These are phyloP conservation scores for Annulohypoxylon maeteangense DNA, from an alignment of 495 filamentous ascomycete genomes.

Conservation along the genomic window DNA sequence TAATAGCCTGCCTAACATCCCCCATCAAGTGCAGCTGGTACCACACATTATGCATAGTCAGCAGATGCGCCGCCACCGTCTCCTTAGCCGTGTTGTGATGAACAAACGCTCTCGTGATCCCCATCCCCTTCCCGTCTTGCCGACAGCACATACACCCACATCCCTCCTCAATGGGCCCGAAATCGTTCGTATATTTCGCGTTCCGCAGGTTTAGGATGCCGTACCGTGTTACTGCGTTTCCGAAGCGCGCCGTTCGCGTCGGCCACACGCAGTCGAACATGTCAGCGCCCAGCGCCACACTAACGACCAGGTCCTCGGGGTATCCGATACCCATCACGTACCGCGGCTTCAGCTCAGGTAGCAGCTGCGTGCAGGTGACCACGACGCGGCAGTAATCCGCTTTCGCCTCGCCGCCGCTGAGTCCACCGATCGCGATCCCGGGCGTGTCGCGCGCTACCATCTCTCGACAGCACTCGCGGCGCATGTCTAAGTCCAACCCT, in stretches of 20 bases:
- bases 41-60: slow-evolving; percentile 95
- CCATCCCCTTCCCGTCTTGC: slow-evolving; percentile 78
- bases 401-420: slow-evolving; percentile 82
- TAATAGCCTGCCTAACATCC: slow-evolving; percentile 76
- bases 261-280: slow-evolving; percentile 99
- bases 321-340: slow-evolving; percentile 99
- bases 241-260: slow-evolving; percentile 94
- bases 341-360: slow-evolving; percentile 90
- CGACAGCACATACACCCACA: slow-evolving; percentile 85
- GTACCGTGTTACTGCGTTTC: slow-evolving; percentile 85
- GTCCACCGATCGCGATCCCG: slow-evolving; percentile 94
- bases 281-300: slow-evolving; percentile 91
- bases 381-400: slow-evolving; percentile 73
- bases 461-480: slow-evolving; percentile 81
- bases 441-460: slow-evolving; percentile 95
- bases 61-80: slow-evolving; percentile 91
- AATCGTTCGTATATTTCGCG: slow-evolving; percentile 79
- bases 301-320: slow-evolving; percentile 93
- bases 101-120: slow-evolving; percentile 88
- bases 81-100: slow-evolving; percentile 94
- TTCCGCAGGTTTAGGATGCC: slow-evolving; percentile 87
- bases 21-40: slow-evolving; percentile 88
- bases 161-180: slow-evolving; percentile 80
- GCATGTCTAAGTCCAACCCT: slow-evolving; percentile 89
- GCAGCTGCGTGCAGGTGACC: slow-evolving; percentile 80